Base-by-base conservation (phyloP, 805 yeast species). In the Dipodascus geniculatus region DNA sequence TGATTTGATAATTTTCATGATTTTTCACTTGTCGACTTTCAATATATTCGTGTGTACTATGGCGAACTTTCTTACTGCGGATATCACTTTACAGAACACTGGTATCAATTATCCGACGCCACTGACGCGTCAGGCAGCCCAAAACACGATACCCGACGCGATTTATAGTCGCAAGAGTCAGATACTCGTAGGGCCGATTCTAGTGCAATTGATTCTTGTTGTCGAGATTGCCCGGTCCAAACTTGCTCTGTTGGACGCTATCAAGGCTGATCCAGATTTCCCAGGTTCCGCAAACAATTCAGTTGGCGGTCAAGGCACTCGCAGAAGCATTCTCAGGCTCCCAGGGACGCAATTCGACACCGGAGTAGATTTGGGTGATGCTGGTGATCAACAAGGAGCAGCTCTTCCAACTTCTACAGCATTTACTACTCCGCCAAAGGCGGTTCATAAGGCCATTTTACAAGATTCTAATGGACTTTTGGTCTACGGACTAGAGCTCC, bases 171-270 rank as follows among this genome's bases (percentile, higher is more conserved):
- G 31, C 6, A 47, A 47, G 28, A 22, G 31, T 23, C 14, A 16
- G n/a, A 33, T 42, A n/a, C 51, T 48, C 4, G 38, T 19, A 19
- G 55, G 57, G 14, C 60, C 60, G 3, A 28, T 58, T 8, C 51
- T 56, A 35, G 56, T 61, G 11, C 60, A 55, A 24, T 53, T 61
- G 2, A 52, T 61, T n/a, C 63, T 60, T 31, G 49, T 57, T 11
- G 48, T 52, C 35, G 54, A 60, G 51, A 59, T 64, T 35, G 52
- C 64, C 20, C 53, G 48, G 19, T 65, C 70, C 51, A 64, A 63
- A 52, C 64, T 60, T 53, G 62, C 61, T 54, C 67, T 64, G 57
- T 59, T 67, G 9, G 58, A 59, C n/a, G 22, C 31, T 28, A 23
- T 57, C 16, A 52, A 47, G 17, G 49, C 38, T 16, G 51, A 50